Conservation (phyloP, 495 filamentous ascomycete species). For the Glonium stellatum region DNA sequence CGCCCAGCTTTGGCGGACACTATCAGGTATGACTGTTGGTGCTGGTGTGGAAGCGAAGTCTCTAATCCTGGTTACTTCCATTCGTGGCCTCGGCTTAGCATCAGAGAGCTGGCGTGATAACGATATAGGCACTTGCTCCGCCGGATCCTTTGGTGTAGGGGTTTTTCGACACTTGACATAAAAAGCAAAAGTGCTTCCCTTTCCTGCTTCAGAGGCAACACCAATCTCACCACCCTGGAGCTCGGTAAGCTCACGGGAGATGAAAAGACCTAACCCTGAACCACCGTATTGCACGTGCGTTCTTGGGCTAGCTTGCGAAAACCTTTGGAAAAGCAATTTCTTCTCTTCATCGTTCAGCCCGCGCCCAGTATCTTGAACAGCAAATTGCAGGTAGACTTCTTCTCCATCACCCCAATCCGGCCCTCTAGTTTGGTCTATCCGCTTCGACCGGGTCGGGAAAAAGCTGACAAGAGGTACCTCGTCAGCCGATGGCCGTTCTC, state of each 20-base stretch:
- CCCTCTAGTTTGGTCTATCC: constrained; percentile 43
- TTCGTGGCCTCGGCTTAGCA: constrained; percentile 10
- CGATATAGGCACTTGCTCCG: constrained; percentile 10
- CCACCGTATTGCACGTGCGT: constrained; percentile 80
- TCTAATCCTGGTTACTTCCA: constrained; percentile 20
- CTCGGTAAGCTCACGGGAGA: constrained; percentile 69
- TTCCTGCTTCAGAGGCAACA: constrained; percentile 60
- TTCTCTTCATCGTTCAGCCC: constrained; percentile 68
- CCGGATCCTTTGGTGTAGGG: constrained; percentile 26
- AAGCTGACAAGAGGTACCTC: constrained; percentile 35
- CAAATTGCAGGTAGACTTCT: constrained; percentile 61
- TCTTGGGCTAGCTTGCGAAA: constrained; percentile 70
- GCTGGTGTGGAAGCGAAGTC: constrained; percentile 22
- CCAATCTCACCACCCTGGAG: constrained; percentile 81
- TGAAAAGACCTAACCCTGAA: constrained; percentile 76
- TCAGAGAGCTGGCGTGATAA: constrained; percentile 15
- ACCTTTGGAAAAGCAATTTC: constrained; percentile 69
- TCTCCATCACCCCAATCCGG: constrained; percentile 65
- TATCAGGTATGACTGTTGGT: neutral
- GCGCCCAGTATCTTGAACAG: constrained; percentile 71
- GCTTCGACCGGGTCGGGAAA: constrained; percentile 35
- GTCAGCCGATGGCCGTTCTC: constrained; percentile 44
- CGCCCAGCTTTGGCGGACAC: neutral
- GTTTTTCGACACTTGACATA: constrained; percentile 59
- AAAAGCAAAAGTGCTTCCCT: constrained; percentile 80